phyloP scores from a whole-genome alignment of 495 filamentous ascomycete species.

The Usnea hakonensis region DNA sequence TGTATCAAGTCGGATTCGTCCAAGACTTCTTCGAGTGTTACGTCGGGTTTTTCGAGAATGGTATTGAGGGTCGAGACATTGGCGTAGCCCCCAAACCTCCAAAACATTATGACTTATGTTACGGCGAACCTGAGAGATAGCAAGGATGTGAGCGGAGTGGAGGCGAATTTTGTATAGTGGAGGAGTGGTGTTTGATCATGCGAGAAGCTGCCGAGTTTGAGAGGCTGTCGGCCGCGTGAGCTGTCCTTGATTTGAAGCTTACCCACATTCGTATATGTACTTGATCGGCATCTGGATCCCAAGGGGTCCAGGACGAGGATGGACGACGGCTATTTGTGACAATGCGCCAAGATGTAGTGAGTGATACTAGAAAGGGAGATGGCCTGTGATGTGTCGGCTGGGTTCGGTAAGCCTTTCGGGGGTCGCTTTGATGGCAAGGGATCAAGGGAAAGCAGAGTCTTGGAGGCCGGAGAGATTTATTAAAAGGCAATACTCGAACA shows the following conservation, averaged over 20 bases:
- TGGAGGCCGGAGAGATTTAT: not conserved
- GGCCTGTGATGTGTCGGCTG: slow-evolving; percentile 6
- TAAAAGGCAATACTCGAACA: not conserved
- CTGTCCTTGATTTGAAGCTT: slow-evolving; percentile 2
- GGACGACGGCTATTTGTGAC: not conserved
- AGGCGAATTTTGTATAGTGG: not conserved
- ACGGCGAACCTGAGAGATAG: slow-evolving; percentile 35
- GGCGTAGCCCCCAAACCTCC: slow-evolving; percentile 97
- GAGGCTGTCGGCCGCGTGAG: not conserved
- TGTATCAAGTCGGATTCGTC: slow-evolving; percentile 94
- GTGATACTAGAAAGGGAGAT: not conserved
- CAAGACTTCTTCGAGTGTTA: slow-evolving; percentile 89
- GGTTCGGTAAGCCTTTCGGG: slow-evolving; percentile 25
- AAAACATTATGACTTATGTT: slow-evolving; percentile 71
- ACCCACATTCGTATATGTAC: slow-evolving; percentile 6
- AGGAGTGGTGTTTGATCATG: slow-evolving; percentile 5
- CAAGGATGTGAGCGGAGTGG: not conserved
- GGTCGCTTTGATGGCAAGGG: slow-evolving; percentile 26
- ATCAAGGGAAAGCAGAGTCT: slow-evolving; percentile 22
- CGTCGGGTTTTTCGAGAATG: slow-evolving; percentile 90
- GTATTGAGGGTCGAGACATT: slow-evolving; percentile 93
- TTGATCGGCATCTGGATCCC: not conserved
- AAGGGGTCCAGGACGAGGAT: not conserved
- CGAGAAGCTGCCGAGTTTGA: not conserved
- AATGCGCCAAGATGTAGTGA: not conserved